Evolutionary conservation across 202 grass and related monocot genomes (phyloP).

Genomic region (Eragrostis tef): DNA sequence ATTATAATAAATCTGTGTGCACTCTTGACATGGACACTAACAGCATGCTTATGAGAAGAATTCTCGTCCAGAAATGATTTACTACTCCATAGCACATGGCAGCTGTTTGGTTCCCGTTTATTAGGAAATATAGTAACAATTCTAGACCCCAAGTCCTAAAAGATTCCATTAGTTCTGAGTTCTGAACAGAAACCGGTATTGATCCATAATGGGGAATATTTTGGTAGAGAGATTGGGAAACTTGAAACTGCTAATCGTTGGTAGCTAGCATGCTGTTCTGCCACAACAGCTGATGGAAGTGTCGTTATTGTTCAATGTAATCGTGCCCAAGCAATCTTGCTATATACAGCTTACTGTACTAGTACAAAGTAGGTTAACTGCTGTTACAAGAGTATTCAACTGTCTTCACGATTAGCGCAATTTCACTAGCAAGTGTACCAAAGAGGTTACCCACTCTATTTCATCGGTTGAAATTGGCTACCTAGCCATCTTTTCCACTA

Average conservation of each 20-base stretch:
- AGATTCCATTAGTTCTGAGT: background rate
- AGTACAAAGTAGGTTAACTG: background rate
- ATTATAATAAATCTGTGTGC: background rate
- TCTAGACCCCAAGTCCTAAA: background rate
- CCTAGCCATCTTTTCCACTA: too few relatives aligned
- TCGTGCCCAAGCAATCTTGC: background rate
- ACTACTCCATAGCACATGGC: background rate
- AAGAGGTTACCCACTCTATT: background rate
- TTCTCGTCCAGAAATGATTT: background rate
- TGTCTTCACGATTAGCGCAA: background rate
- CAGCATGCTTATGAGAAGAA: background rate
- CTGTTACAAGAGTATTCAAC: background rate
- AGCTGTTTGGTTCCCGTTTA: background rate
- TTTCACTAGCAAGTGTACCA: background rate
- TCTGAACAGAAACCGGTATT: background rate
- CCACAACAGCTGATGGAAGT: background rate
- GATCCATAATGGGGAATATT: background rate
- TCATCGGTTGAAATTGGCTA: background rate
- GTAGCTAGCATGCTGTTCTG: background rate
- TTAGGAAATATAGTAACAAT: background rate
- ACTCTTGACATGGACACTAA: too few relatives aligned
- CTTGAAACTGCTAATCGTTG: background rate
- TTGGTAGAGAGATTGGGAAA: background rate
- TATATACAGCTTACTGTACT: background rate
- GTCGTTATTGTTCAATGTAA: background rate